Evolutionary conservation across 2,329 filamentous ascomycete species (phyloP), one percentile per base, ranked within the genome.

Genomic region (Colletotrichum lupini): DNA sequence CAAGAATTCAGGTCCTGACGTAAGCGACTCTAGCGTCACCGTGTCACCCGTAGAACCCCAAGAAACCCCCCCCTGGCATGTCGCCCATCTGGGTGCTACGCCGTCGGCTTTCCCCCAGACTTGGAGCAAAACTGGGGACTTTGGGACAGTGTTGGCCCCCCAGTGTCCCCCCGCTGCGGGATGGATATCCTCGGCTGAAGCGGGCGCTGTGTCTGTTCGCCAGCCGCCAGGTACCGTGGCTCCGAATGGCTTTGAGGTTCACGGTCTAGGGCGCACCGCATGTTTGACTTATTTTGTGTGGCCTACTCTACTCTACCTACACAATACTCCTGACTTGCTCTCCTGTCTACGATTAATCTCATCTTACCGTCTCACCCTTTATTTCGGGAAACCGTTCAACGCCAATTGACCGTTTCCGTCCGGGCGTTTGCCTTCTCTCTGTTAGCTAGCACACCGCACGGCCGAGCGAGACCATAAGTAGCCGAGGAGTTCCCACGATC

Each of bases 111-210:
- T 56, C 60, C 67, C 71, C 67, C 55, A 59, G 59, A 57, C 42
- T 49, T 49, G 42, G 42, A 49, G 42, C 42, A 49, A 49, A 49
- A 49, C 42, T 61, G 60, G 70, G 26, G 28, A 63, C 59, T 26
- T 30, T 62, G 32, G 56, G 53, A 52, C 55, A 28, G 42, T 3
- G 37, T 8, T 42, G 37, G 37, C 16, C 37, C 37, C 37, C 37
- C 37, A 42, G 14, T 26, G n/a, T 42, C 42, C 35, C 61, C 71
- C 67, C 69, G 42, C 70, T 70, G 62, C 61, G 68, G 67, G 67
- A 74, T 75, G 77, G 77, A 77, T 78, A 78, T 76, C 77, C 77
- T 78, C 77, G 77, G 71, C 71, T 73, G 71, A 73, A 73, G 67
- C 61, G 67, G 67, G 61, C 61, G 46, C 56, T 73, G 75, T 64